phyloP scores from a whole-genome alignment of 768 basidiomycete species.

The Mycena galericulata region DNA sequence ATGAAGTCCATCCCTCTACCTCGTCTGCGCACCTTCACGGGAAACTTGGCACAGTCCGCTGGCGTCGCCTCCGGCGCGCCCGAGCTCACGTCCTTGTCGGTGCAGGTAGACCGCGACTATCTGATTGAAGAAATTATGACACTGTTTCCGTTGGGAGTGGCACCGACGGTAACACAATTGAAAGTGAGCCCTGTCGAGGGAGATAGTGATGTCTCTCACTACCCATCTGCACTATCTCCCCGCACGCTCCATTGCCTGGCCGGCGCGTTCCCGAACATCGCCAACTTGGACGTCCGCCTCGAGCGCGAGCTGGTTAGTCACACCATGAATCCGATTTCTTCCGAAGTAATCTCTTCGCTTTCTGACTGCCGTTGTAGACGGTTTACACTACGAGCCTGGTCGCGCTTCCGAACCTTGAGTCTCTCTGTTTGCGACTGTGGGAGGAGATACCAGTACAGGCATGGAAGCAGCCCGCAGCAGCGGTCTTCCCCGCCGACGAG shows the following conservation, averaged over 20 bases:
- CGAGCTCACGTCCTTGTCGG: neutral
- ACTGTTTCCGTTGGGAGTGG: neutral
- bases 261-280: constrained; percentile 8
- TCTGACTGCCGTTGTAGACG: neutral
- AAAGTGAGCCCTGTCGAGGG: neutral
- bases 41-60: neutral
- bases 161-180: neutral
- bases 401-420: neutral
- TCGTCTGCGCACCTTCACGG: neutral
- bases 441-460: too few relatives aligned
- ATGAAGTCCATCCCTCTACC: neutral
- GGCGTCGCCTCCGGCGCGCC: neutral
- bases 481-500: too few relatives aligned
- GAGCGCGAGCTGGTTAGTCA: neutral
- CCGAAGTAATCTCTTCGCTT: too few relatives aligned
- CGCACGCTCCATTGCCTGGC: neutral
- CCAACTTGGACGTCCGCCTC: neutral
- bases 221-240: neutral
- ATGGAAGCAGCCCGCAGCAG: too few relatives aligned
- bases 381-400: neutral
- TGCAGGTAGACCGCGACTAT: neutral
- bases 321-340: neutral
- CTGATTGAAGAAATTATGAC: neutral
- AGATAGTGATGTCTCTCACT: too few relatives aligned
- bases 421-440: neutral